phyloP scores from a whole-genome alignment of 225 moss, liverwort and hornwort species.

The Pseudisothecium myosuroides region DNA sequence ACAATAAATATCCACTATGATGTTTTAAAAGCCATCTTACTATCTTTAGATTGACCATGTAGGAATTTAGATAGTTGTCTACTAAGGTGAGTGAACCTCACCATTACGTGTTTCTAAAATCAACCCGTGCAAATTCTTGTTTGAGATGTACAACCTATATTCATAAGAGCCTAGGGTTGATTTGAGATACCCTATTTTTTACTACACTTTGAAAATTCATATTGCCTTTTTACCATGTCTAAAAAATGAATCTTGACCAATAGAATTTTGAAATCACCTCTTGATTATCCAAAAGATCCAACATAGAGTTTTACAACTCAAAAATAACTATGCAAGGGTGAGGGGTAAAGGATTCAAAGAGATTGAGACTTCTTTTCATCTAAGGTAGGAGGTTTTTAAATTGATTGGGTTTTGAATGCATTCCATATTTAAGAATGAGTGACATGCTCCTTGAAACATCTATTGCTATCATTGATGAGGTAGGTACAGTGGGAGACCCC shows the following conservation, averaged over 20 bases:
- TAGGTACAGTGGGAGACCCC: too few relatives aligned
- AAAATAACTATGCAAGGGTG: neutral
- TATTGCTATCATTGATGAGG: too few relatives aligned
- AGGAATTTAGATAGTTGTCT: neutral
- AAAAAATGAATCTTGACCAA: neutral
- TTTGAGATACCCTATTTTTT: rapidly evolving
- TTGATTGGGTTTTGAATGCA: too few relatives aligned
- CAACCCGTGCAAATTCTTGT: neutral
- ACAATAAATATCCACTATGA: neutral
- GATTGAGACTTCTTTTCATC: neutral
- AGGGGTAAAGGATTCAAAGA: too few relatives aligned
- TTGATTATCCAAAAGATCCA: neutral
- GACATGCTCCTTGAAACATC: too few relatives aligned
- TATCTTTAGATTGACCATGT: neutral
- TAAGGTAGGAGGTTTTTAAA: too few relatives aligned
- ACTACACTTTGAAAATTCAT: neutral
- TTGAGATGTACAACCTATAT: neutral
- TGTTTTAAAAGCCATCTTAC: neutral
- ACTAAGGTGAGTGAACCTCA: neutral
- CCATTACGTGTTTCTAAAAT: neutral
- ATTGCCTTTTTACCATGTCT: rapidly evolving
- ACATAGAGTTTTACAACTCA: too few relatives aligned
- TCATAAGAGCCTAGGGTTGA: neutral
- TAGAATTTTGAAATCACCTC: neutral
- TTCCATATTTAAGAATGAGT: too few relatives aligned